A percentile compares a stretch with the other conserved stretches of the same genome.
phyloP scores from a whole-genome alignment of 1,139 yeast genomes.

The Pneumocystis carinii region DNA sequence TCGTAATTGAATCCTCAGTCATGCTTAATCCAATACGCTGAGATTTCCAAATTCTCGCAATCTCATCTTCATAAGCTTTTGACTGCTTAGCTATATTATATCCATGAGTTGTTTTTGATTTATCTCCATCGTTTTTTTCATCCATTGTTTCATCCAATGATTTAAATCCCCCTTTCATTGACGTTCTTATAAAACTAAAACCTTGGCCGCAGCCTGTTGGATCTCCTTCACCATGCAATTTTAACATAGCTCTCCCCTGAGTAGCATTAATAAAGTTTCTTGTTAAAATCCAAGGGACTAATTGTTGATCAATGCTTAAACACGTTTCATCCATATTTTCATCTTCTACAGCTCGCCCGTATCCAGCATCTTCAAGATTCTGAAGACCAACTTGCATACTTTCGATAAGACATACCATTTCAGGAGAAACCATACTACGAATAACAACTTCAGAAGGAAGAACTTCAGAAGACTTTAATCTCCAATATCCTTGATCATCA shows the following conservation, averaged over 20 bases:
- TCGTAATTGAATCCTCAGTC: slow-evolving; percentile 22
- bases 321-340: slow-evolving; percentile 28
- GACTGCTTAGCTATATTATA: slow-evolving; percentile 80
- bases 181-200: slow-evolving; percentile 74
- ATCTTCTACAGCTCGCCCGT: slow-evolving; percentile 36
- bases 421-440: slow-evolving; percentile 79
- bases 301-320: slow-evolving; percentile 59
- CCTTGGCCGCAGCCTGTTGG: slow-evolving; percentile 88
- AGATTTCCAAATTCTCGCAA: slow-evolving; percentile 76
- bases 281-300: slow-evolving; percentile 88
- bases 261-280: slow-evolving; percentile 85
- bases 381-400: slow-evolving; percentile 92
- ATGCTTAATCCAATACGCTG: slow-evolving; percentile 54
- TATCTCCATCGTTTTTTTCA: slow-evolving; percentile 20
- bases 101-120: slow-evolving; percentile 45
- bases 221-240: slow-evolving; percentile 92
- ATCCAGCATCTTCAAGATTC: slow-evolving; percentile 55
- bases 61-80: slow-evolving; percentile 81
- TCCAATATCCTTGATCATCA: slow-evolving; percentile 93
- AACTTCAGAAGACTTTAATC: slow-evolving; percentile 56
- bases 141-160: slow-evolving; percentile 41
- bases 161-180: slow-evolving; percentile 88
- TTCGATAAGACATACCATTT: slow-evolving; percentile 74
- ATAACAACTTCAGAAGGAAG: slow-evolving; percentile 68
- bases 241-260: slow-evolving; percentile 93